Conservation (phyloP, 2,329 filamentous ascomycete species). For the Clarireedia monteithiana region DNA sequence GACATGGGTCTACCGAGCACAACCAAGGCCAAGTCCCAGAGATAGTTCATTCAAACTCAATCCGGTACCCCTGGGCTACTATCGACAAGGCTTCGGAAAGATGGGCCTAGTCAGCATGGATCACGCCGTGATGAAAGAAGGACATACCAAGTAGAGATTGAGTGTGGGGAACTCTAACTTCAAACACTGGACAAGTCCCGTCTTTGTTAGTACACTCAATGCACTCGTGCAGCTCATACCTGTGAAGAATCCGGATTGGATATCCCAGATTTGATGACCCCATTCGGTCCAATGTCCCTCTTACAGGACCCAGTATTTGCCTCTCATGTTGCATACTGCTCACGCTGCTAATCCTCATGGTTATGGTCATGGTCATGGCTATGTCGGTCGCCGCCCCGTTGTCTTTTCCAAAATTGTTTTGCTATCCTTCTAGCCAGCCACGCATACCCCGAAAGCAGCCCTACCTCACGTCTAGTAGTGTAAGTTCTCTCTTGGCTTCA, state of each 20-base stretch:
- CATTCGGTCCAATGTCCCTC: slow-evolving; percentile 8
- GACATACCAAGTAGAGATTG: slow-evolving; percentile 1
- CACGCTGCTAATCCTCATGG: slow-evolving; percentile 3
- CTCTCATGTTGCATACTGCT: too few species aligned
- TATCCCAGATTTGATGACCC: slow-evolving; percentile 15
- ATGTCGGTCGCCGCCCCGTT: slow-evolving; percentile 26
- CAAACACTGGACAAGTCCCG: slow-evolving; percentile 28
- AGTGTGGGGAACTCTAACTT: slow-evolving; percentile 29
- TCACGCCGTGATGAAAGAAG: slow-evolving; percentile 16
- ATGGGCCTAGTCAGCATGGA: slow-evolving; percentile 21
- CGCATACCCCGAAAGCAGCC: slow-evolving; percentile 23
- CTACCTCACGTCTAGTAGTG: slow-evolving; percentile 17
- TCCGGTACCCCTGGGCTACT: slow-evolving; percentile 22
- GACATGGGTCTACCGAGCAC: slow-evolving; percentile 16
- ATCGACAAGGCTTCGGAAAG: slow-evolving; percentile 26
- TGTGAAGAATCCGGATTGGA: not conserved
- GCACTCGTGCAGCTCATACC: slow-evolving; percentile 24
- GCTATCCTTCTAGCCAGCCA: slow-evolving; percentile 23
- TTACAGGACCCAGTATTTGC: too few species aligned
- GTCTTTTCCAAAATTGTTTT: slow-evolving; percentile 21
- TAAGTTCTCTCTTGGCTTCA: slow-evolving; percentile 13
- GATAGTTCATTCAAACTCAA: slow-evolving; percentile 20
- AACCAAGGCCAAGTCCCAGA: slow-evolving; percentile 11
- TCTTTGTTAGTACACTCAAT: slow-evolving; percentile 25
- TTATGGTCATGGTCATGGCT: slow-evolving; percentile 18